Percentiles rank a stretch among this genome's conserved stretches.
Evolutionary conservation across 1,139 yeast species (phyloP).

Genomic region (Blastobotrys illinoisensis): DNA sequence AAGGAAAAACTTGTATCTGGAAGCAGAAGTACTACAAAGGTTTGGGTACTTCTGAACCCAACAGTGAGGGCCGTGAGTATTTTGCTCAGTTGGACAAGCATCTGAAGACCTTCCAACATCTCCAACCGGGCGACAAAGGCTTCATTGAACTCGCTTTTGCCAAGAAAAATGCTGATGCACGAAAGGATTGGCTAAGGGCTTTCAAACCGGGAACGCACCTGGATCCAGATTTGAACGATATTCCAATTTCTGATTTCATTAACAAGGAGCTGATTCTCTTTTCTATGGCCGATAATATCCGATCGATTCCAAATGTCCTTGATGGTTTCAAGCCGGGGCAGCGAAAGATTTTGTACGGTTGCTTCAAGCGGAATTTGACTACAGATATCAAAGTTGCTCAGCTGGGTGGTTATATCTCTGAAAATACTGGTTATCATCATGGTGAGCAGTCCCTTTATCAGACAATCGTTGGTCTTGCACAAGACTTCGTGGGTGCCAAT

Average conservation of each 20-base stretch:
- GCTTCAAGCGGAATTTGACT: slow-evolving; percentile 73
- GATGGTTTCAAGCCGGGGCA: slow-evolving; percentile 99
- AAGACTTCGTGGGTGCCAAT: slow-evolving; percentile 89
- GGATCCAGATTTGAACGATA: slow-evolving; percentile 69
- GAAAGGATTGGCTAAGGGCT: slow-evolving; percentile 93
- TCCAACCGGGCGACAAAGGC: slow-evolving; percentile 76
- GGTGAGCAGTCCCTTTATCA: slow-evolving; percentile 86
- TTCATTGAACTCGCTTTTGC: slow-evolving; percentile 90
- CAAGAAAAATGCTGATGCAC: slow-evolving; percentile 91
- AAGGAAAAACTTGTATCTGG: slow-evolving; percentile 75
- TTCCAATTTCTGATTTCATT: slow-evolving; percentile 91
- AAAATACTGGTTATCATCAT: slow-evolving; percentile 91
- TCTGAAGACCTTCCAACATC: slow-evolving; percentile 75
- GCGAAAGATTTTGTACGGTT: slow-evolving; percentile 85
- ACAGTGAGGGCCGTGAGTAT: slow-evolving; percentile 79
- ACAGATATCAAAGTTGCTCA: slow-evolving; percentile 87
- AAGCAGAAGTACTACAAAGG: slow-evolving; percentile 96
- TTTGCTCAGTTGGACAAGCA: slow-evolving; percentile 83
- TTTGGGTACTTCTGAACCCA: slow-evolving; percentile 85
- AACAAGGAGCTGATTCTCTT: slow-evolving; percentile 91
- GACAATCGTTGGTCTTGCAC: slow-evolving; percentile 91
- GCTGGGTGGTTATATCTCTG: slow-evolving; percentile 84
- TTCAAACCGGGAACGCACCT: slow-evolving; percentile 88
- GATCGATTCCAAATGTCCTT: slow-evolving; percentile 89
- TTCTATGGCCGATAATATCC: slow-evolving; percentile 93